Evolutionary conservation across 2,329 filamentous ascomycete genomes (phyloP).

Genomic region (Alternaria sp.): DNA sequence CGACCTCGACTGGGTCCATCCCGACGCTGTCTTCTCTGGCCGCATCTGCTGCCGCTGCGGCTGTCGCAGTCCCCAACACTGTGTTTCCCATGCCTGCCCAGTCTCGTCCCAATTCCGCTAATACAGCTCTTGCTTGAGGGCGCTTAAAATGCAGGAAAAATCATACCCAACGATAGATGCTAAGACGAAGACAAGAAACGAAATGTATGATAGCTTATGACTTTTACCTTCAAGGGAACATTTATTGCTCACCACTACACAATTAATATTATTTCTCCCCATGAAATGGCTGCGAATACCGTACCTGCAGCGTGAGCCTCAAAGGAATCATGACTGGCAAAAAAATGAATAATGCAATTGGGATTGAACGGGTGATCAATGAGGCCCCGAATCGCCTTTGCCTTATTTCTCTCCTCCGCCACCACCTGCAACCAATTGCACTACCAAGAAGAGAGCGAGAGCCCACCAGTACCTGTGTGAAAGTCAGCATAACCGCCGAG

Average conservation of each 20-base stretch:
- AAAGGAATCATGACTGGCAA: neutral
- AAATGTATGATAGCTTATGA: constrained; percentile 15
- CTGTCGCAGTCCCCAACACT: constrained; percentile 9
- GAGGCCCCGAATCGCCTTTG: neutral
- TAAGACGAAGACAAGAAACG: neutral
- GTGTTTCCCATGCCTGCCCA: constrained; percentile 3
- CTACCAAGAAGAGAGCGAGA: constrained; percentile 57
- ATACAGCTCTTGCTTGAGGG: constrained; percentile 14
- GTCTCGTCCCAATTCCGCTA: constrained; percentile 8
- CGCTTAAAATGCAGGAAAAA: constrained; percentile 1
- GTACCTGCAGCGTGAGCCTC: neutral
- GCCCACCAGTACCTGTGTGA: constrained; percentile 60
- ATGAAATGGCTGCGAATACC: neutral
- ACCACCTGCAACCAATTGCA: constrained; percentile 57
- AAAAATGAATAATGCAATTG: neutral
- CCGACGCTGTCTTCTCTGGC: constrained; percentile 17
- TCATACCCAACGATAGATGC: constrained; percentile 8
- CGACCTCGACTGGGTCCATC: constrained; percentile 12
- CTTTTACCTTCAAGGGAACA: constrained; percentile 5
- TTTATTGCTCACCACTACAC: neutral
- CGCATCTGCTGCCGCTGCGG: constrained; percentile 10
- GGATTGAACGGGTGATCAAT: constrained; percentile 1
- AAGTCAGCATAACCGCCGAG: constrained; percentile 23
- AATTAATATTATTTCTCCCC: neutral
- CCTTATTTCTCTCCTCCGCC: constrained; percentile 48